These are phyloP conservation scores for Jackrogersella minutella DNA, from an alignment of 495 filamentous ascomycete genomes.

Conservation along the genomic window DNA sequence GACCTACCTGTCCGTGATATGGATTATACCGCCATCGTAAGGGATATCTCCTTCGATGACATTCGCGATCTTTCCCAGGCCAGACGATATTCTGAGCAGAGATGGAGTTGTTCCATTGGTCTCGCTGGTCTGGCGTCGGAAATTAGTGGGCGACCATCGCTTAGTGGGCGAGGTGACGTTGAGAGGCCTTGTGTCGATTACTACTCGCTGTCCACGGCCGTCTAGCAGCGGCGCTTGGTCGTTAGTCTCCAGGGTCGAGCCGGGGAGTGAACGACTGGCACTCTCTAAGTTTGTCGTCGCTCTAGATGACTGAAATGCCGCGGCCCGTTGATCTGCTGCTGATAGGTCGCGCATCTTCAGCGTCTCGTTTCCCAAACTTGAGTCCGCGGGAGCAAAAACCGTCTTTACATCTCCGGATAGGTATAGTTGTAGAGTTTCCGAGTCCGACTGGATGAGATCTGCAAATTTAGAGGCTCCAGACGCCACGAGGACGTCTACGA, in stretches of 20 bases:
- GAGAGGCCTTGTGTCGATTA: constrained; percentile 19
- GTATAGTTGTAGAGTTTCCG: constrained; percentile 40
- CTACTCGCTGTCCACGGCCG: constrained; percentile 14
- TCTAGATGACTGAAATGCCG: constrained; percentile 20
- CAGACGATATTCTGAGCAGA: constrained; percentile 33
- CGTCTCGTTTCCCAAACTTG: neutral
- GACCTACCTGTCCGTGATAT: constrained; percentile 44
- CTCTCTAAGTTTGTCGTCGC: constrained; percentile 3
- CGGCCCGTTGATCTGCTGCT: neutral
- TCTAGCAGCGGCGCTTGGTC: constrained; percentile 1
- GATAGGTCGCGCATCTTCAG: constrained; percentile 5
- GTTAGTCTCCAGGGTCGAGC: constrained; percentile 20
- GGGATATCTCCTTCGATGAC: constrained; percentile 45
- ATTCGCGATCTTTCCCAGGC: constrained; percentile 45
- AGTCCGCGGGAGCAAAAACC: constrained; percentile 46
- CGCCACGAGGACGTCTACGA: constrained; percentile 29
- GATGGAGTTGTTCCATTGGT: constrained; percentile 5
- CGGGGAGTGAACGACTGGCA: constrained; percentile 15
- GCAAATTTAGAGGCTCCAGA: constrained; percentile 46
- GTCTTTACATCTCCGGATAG: constrained; percentile 40
- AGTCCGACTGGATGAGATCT: constrained; percentile 40
- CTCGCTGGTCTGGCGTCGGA: neutral
- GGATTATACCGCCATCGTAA: constrained; percentile 46
- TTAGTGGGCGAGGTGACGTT: constrained; percentile 22
- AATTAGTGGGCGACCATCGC: constrained; percentile 1